Evolutionary conservation across 805 yeast genomes (phyloP).

Genomic region (Candida argentea): DNA sequence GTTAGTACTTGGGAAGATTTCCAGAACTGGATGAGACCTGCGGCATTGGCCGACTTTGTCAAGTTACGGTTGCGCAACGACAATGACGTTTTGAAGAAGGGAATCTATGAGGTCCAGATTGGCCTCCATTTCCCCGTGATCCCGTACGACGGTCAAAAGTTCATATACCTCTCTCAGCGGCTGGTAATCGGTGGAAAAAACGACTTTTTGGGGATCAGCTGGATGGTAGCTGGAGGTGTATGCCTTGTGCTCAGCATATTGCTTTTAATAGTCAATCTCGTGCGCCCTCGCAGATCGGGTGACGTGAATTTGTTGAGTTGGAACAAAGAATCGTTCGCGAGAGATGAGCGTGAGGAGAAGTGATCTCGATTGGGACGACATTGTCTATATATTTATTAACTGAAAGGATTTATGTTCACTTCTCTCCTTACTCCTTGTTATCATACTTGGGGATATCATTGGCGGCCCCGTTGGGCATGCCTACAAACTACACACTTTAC

Average conservation of each 20-base stretch:
- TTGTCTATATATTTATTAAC: too few relatives aligned
- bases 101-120: conserved; percentile 52
- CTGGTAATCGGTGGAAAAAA: conserved; percentile 73
- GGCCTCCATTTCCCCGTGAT: conserved; percentile 76
- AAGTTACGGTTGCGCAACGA: conserved; percentile 54
- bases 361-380: too few relatives aligned
- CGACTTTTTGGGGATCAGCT: conserved; percentile 57
- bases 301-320: conserved; percentile 65
- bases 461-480: too few relatives aligned
- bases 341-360: conserved; percentile 10
- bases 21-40: conserved; percentile 38
- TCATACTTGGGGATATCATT: too few relatives aligned
- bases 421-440: too few relatives aligned
- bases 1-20: conserved; percentile 33
- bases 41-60: conserved; percentile 31
- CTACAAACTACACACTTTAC: too few relatives aligned
- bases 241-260: conserved; percentile 48
- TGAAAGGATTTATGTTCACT: too few relatives aligned
- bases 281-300: conserved; percentile 62
- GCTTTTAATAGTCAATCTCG: conserved; percentile 43
- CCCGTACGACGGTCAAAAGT: conserved; percentile 58
- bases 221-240: conserved; percentile 68
- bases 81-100: conserved; percentile 41
- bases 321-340: conserved; percentile 38
- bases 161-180: conserved; percentile 56